These are phyloP conservation scores for Ascoidea rubescens DNA, from an alignment of 805 yeast genomes.

Conservation along the genomic window DNA sequence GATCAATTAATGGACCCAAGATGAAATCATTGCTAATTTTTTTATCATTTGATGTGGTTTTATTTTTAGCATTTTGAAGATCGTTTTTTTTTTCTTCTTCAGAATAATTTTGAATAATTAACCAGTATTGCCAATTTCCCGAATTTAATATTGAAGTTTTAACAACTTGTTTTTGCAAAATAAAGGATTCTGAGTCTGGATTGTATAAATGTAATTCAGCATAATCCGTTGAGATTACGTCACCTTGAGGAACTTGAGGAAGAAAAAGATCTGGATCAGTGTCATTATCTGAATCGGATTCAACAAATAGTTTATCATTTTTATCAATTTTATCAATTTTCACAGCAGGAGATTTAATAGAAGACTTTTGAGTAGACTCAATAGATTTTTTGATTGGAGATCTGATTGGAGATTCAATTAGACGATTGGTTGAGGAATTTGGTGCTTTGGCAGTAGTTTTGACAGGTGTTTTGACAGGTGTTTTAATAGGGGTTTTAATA, in stretches of 20 bases:
- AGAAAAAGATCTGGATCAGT: not conserved
- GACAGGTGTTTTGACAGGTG: no score
- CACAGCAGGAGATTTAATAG: not conserved
- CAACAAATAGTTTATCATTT: constrained; percentile 10
- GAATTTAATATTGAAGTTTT: constrained; percentile 27
- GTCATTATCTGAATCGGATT: not conserved
- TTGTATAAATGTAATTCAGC: constrained; percentile 47
- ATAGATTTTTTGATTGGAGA: not conserved
- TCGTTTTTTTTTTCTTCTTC: not conserved
- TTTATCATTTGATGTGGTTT: not conserved
- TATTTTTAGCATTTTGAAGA: not conserved
- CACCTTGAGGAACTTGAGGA: constrained; percentile 1
- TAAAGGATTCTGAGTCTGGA: constrained; percentile 32
- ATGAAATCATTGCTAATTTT: constrained; percentile 10
- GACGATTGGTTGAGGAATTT: no score
- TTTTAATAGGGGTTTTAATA: no score
- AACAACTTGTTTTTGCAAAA: constrained; percentile 23
- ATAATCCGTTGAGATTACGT: not conserved
- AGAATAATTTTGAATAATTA: constrained; percentile 25
- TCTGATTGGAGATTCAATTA: no score
- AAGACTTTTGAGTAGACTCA: not conserved
- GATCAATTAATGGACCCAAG: constrained; percentile 28
- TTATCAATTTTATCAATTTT: not conserved
- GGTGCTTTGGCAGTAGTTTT: no score
- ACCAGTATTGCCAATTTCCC: constrained; percentile 37